These are phyloP conservation scores for Paspalum vaginatum DNA, from an alignment of 176 grass and related monocot genomes.

Conservation along the genomic window DNA sequence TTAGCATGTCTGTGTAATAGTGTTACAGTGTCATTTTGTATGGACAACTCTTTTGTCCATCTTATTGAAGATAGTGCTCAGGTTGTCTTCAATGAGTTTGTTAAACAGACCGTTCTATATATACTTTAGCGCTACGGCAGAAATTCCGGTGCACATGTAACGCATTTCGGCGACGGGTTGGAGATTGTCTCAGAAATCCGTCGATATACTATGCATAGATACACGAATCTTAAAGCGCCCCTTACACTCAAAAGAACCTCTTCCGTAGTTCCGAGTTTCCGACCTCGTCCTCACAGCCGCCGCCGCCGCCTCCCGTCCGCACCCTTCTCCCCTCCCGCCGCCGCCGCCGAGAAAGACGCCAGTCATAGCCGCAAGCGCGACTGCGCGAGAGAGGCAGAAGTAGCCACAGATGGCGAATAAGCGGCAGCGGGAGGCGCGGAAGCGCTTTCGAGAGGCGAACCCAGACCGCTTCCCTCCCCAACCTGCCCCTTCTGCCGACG, in stretches of 20 bases:
- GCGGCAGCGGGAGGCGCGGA: conserved; percentile 67
- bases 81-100: too few species aligned
- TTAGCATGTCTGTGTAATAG: too few species aligned
- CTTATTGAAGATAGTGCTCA: too few species aligned
- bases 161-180: too few species aligned
- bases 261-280: neutral
- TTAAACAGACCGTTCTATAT: too few species aligned
- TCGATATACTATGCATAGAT: neutral
- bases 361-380: neutral
- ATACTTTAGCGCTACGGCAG: too few species aligned
- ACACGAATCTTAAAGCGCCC: conserved; percentile 35
- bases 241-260: neutral
- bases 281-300: neutral
- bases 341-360: conserved; percentile 19
- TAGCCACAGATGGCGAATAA: conserved; percentile 70
- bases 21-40: too few species aligned
- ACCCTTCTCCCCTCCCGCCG: neutral
- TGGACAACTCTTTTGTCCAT: too few species aligned
- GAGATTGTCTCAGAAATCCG: neutral
- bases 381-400: neutral
- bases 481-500: conserved; percentile 32
- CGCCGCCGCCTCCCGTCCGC: too few species aligned
- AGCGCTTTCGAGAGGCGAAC: conserved; percentile 74
- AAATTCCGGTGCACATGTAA: too few species aligned
- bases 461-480: conserved; percentile 51